phyloP scores from a whole-genome alignment of 768 basidiomycete genomes.

The Cubamyces lactineus region DNA sequence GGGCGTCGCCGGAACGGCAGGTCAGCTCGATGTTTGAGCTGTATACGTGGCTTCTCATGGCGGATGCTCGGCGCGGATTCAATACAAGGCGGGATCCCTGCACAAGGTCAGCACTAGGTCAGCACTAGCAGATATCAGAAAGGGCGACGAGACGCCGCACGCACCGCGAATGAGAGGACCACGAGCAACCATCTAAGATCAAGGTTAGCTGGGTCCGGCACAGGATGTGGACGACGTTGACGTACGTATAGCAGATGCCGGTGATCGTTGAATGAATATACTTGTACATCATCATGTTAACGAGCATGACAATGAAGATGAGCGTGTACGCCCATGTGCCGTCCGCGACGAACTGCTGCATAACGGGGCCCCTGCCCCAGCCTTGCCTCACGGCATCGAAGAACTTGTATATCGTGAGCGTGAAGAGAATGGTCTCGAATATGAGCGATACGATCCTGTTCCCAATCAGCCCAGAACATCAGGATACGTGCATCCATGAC shows the following conservation, averaged over 20 bases:
- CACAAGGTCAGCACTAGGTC: neutral
- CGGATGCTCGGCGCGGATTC: constrained; percentile 18
- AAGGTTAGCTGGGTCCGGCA: neutral
- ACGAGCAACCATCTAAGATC: constrained; percentile 30
- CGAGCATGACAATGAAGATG: constrained; percentile 32
- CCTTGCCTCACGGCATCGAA: constrained; percentile 25
- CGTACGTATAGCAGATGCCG: constrained; percentile 35
- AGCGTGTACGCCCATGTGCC: constrained; percentile 36
- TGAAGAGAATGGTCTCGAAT: constrained; percentile 34
- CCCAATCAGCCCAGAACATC: neutral
- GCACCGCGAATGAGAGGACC: constrained; percentile 32
- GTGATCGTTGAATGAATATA: constrained; percentile 30
- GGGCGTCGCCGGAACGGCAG: neutral
- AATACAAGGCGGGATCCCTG: constrained; percentile 30
- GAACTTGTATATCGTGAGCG: constrained; percentile 31
- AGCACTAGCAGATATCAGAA: neutral
- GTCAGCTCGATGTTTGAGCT: constrained; percentile 10
- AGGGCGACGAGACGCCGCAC: neutral
- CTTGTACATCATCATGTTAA: constrained; percentile 32
- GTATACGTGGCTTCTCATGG: neutral
- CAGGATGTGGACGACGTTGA: neutral
- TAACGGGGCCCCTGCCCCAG: constrained; percentile 31
- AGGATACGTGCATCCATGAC: neutral
- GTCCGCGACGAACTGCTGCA: constrained; percentile 31
- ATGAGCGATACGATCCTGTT: constrained; percentile 30